Evolutionary conservation across 352 stramenopile species (phyloP).

Genomic region (Phytophthora meadii): DNA sequence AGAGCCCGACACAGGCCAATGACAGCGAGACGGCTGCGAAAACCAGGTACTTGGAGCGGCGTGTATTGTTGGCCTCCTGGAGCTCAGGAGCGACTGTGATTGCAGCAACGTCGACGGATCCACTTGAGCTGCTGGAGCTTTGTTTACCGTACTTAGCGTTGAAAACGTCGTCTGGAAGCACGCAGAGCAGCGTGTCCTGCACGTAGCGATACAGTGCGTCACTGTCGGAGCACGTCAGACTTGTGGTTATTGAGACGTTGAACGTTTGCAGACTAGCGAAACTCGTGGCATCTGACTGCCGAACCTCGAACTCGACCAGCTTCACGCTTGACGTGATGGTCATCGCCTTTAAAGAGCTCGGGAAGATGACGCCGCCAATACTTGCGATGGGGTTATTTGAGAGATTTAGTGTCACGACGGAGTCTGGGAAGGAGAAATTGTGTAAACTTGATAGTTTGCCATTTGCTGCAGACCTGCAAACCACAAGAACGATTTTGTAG

Average conservation of each 20-base stretch:
- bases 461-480: slow-evolving; percentile 28
- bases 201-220: slow-evolving; percentile 38
- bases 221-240: slow-evolving; percentile 41
- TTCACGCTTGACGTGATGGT: slow-evolving; percentile 32
- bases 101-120: slow-evolving; percentile 1
- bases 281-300: slow-evolving; percentile 35
- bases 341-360: slow-evolving; percentile 30
- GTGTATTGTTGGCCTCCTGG: slow-evolving; percentile 27
- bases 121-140: slow-evolving; percentile 12
- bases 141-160: slow-evolving; percentile 39
- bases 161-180: slow-evolving; percentile 47
- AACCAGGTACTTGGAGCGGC: slow-evolving; percentile 47
- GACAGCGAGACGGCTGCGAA: slow-evolving; percentile 24
- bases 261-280: slow-evolving; percentile 41
- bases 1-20: slow-evolving; percentile 29
- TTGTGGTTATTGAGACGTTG: slow-evolving; percentile 43
- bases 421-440: slow-evolving; percentile 44
- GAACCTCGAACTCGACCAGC: slow-evolving; percentile 52
- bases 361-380: slow-evolving; percentile 45
- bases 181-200: slow-evolving; percentile 52
- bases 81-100: slow-evolving; percentile 14
- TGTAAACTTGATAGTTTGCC: slow-evolving; percentile 35
- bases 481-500: background rate
- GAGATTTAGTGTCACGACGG: slow-evolving; percentile 41
- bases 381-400: slow-evolving; percentile 45